Conservation (phyloP, 345 rosid genomes). For the Cardamine resedifolia region DNA sequence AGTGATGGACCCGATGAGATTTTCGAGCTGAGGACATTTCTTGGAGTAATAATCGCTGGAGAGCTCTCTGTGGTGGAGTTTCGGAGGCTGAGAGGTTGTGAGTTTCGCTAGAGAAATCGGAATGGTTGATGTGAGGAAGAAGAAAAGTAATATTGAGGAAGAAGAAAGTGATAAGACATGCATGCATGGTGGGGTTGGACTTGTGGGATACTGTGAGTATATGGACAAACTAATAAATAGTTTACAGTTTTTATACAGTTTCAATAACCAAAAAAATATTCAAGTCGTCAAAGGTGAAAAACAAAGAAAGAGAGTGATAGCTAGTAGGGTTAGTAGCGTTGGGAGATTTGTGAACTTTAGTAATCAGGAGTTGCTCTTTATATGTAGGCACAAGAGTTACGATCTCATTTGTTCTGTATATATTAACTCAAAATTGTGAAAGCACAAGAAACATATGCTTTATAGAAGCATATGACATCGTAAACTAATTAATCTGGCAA, state of each 20-base stretch:
- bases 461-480: conserved; percentile 5
- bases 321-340: not conserved
- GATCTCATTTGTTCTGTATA: not conserved
- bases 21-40: conserved; percentile 79
- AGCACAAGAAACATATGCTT: conserved; percentile 6
- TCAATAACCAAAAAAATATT: too few relatives aligned
- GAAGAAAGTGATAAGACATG: conserved; percentile 37
- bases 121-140: conserved; percentile 34
- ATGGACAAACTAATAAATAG: conserved; percentile 28
- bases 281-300: conserved; percentile 2
- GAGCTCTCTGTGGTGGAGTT: conserved; percentile 44
- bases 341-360: not conserved
- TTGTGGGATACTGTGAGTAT: conserved; percentile 18
- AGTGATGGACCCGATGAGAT: conserved; percentile 62
- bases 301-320: not conserved
- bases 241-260: not conserved
- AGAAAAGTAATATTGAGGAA: conserved; percentile 26
- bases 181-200: conserved; percentile 42
- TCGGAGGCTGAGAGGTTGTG: conserved; percentile 20
- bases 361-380: not conserved
- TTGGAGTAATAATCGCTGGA: conserved; percentile 59
- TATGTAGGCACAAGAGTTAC: not conserved
- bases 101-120: conserved; percentile 23
- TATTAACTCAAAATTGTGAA: conserved; percentile 1
- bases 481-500: conserved; percentile 7